Base-by-base conservation (phyloP, 352 stramenopile species). In the Phytopythium ostracodes region DNA sequence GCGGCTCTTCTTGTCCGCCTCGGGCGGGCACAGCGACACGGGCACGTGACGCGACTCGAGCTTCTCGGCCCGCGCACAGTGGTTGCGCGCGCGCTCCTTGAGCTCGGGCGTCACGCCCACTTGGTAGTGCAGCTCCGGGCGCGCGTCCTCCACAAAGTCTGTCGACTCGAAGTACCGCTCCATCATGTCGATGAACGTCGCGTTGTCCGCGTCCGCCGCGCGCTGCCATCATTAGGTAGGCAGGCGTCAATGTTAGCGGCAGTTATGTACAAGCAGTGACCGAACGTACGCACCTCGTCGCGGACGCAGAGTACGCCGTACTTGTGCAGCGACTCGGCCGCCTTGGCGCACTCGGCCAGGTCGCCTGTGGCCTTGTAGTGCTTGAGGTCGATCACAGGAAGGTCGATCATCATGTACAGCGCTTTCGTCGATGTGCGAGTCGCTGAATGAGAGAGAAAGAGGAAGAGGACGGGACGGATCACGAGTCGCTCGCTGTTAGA, bases 141-240 rank as follows among this genome's bases (percentile, higher is more conserved):
- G 88, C 24, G 91, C 90, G 71, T 98, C 92, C 58, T 88, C 62
- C 11, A 84, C 65, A 44, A 96, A 96, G 68, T 98, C 91, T 49
- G 88, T 91, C 25, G 79, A 59, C 65, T 85, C 87, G 63, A 97
- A 98, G 76, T 98, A 98, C 4, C 71, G 77, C 73, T 98, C 92
- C 87, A 98, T 97, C 82, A 97, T 94, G 74, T 96, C 77, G 15
- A 98, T 76, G 70, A 98, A 98, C 56, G 61, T 79, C 42, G 85
- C 75, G 55, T 93, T 93, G 71, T 94, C 79, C n/a, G 53, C 66
- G 63, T 92, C 80, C 44, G 68, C 77, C 17, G 81, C 83, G 57
- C 85, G 85, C 78, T 88, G 55, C 7, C 43, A 38, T 24, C 15
- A 20, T 7, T 51, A 38, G 10, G 20, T 25, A 35, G n/a, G 50